Conservation (phyloP, 2,329 filamentous ascomycete species). For the Dothiorella sarmentorum region DNA sequence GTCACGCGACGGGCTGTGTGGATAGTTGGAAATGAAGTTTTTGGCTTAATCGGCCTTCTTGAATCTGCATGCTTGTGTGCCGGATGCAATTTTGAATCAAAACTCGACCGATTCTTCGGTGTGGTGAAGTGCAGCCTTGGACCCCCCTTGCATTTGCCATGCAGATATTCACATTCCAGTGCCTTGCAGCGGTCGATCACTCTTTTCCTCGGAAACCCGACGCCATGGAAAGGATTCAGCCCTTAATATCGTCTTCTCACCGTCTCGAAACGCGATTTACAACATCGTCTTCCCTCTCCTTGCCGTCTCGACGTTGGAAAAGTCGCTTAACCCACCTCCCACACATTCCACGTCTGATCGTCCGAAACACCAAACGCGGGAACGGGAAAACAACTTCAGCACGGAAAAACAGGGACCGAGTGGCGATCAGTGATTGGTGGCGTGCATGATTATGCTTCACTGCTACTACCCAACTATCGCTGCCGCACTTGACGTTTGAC, state of each 20-base stretch:
- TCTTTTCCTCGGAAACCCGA: neutral
- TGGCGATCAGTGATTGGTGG: too few relatives aligned
- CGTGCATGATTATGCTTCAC: too few relatives aligned
- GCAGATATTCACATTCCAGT: neutral
- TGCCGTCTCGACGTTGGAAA: neutral
- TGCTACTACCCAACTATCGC: too few relatives aligned
- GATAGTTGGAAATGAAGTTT: conserved; percentile 17
- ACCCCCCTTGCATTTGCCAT: neutral
- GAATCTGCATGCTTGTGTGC: too few relatives aligned
- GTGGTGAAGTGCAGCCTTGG: neutral
- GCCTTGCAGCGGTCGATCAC: neutral
- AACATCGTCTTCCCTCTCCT: neutral
- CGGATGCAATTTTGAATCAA: too few relatives aligned
- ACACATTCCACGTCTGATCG: conserved; percentile 3
- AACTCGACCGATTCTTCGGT: too few relatives aligned
- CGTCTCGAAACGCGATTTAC: too few relatives aligned
- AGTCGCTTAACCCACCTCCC: neutral
- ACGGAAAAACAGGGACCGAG: neutral
- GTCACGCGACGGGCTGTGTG: conserved; percentile 11
- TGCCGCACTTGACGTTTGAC: too few relatives aligned
- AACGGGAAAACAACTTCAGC: neutral
- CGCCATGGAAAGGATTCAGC: neutral
- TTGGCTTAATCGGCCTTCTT: conserved; percentile 10
- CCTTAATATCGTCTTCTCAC: neutral
- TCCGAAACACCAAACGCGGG: neutral